Conservation (phyloP, 257 asterid genomes). For the Echites panduratus region DNA sequence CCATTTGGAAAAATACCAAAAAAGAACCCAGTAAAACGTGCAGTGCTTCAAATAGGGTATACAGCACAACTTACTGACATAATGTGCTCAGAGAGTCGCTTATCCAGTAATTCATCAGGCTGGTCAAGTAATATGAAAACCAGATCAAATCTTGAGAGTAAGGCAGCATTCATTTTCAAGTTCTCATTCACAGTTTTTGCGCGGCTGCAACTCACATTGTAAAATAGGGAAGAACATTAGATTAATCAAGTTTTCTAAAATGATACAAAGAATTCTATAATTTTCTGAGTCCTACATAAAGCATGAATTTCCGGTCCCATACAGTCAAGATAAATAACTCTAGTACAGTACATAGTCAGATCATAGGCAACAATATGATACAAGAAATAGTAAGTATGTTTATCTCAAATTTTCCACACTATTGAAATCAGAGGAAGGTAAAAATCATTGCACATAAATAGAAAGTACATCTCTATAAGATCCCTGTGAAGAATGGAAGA, state of each 20-base stretch:
- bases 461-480: not conserved
- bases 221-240: not conserved
- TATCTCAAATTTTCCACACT: not conserved
- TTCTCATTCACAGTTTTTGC: slow-evolving; percentile 99
- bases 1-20: not conserved
- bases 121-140: slow-evolving; percentile 96
- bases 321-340: not conserved
- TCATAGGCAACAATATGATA: not conserved
- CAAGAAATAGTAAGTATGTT: not conserved
- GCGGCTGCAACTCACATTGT: slow-evolving; percentile 61
- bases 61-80: slow-evolving; percentile 78
- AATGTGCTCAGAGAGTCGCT: slow-evolving; percentile 93
- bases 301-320: not conserved
- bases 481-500: not conserved
- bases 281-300: not conserved
- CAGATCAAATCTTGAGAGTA: slow-evolving; percentile 95
- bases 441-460: not conserved
- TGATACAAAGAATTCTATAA: not conserved
- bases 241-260: not conserved
- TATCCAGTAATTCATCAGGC: slow-evolving; percentile 91
- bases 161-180: slow-evolving; percentile 90
- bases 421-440: not conserved
- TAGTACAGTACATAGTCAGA: not conserved
- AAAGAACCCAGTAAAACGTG: slow-evolving; percentile 1
- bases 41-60: slow-evolving; percentile 17